Evolutionary conservation across 2,329 filamentous ascomycete genomes (phyloP), one percentile per base, ranked within the genome.

Genomic region (Paraphoma chrysanthemicola): DNA sequence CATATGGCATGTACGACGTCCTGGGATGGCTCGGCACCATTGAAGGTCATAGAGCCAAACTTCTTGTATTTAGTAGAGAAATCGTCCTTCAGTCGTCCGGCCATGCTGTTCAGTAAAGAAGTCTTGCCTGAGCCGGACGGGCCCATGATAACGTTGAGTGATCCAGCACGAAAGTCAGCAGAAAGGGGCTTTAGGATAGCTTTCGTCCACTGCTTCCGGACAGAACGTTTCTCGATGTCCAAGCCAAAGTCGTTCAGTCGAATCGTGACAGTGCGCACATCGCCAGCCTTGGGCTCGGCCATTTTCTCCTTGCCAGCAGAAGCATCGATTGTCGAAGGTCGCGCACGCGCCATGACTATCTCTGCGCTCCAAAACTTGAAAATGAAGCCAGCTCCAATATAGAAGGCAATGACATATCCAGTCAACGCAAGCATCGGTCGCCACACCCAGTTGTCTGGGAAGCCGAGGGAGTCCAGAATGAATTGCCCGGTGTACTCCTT

Each of bases 121-220:
- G 90, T 92, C 73, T 93, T 93, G 1, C 90, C 90, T 44, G 86
- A 89, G 0, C 90, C 90, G 0, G 89, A 92, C 0, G 90, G 90
- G 0, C 90, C 90, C 90, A 93, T 92, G 61, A 93, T 90, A 23
- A 92, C 83, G 60, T 93, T 93, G 12, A 93, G 71, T 12, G 84
- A 80, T 0, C 90, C 89, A 0, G 90, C 85, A 45, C 86, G 82
- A 62, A 93, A 93, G 0, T 84, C 86, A 0, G 89, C 80, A 1
- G 83, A 87, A 11, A 93, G 82, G 0, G 89, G 88, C 52, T 88
- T 83, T 12, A 93, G 77, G 10, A 93, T 92, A 0, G 74, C 66
- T 64, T 75, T 74, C 1, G 68, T 72, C 16, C 68, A 86, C 64
- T 81, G 83, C 8, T 85, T 85, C 1, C 78, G 76, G 0, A 82